Evolutionary conservation across 306 rosid species (phyloP).

Genomic region (Pachyrhizus erosus): DNA sequence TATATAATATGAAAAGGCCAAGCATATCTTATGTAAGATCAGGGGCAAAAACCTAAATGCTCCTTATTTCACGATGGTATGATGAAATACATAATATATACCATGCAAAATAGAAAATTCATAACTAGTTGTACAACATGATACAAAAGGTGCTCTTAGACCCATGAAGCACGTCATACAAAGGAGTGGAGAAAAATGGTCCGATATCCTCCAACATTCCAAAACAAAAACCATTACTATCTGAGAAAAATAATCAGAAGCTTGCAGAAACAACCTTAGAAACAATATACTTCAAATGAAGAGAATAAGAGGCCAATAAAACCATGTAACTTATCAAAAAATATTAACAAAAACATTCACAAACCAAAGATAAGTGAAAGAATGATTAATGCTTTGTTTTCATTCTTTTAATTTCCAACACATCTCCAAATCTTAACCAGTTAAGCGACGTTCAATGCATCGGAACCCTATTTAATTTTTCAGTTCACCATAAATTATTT

Average conservation of each 20-base stretch:
- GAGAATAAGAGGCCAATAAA: conserved; percentile 3
- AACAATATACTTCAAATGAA: not conserved
- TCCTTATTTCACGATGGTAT: not conserved
- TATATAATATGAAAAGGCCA: not conserved
- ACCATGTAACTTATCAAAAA: not conserved
- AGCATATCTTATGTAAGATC: not conserved
- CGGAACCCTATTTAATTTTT: conserved; percentile 6
- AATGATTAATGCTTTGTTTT: not conserved
- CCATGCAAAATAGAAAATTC: conserved; percentile 16
- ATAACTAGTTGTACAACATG: not conserved
- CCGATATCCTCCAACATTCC: not conserved
- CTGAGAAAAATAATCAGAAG: conserved; percentile 19
- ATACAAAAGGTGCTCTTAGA: not conserved
- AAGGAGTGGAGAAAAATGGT: not conserved
- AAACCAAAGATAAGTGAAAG: not conserved
- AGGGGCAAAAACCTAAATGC: not conserved
- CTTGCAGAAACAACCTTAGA: not conserved
- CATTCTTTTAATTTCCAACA: conserved; percentile 10
- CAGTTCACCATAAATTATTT: not conserved
- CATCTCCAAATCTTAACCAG: not conserved
- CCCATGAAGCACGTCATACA: not conserved
- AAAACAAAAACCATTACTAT: not conserved
- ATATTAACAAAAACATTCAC: not conserved
- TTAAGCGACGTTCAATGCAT: not conserved
- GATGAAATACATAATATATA: not conserved